A percentile compares a stretch with the other conserved stretches of the same genome.
Conservation (phyloP, 169 alveolate species). For the Neospora caninum region DNA sequence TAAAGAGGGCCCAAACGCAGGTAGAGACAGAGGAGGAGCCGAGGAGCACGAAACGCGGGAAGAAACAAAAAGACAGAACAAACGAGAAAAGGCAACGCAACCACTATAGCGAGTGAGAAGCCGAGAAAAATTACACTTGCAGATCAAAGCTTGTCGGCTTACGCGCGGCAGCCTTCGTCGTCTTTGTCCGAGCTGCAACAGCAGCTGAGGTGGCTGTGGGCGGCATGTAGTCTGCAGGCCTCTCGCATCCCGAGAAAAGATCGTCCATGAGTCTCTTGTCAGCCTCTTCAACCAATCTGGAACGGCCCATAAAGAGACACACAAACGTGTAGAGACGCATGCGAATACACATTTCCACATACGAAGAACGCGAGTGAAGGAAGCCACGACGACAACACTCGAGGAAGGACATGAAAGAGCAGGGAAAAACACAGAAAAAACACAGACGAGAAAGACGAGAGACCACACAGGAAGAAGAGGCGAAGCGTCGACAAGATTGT, state of each 20-base stretch:
- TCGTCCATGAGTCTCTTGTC: slow-evolving; percentile 55
- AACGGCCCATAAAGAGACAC: not conserved
- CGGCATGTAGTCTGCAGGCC: slow-evolving; percentile 7
- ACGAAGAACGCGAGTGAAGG: too few relatives aligned
- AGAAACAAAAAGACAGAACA: too few relatives aligned
- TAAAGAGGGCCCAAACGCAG: too few relatives aligned
- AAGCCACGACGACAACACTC: too few relatives aligned
- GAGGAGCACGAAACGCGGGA: too few relatives aligned
- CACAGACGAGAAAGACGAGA: not conserved
- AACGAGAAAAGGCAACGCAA: too few relatives aligned
- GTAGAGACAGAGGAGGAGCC: too few relatives aligned
- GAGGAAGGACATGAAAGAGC: too few relatives aligned
- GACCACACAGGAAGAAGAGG: not conserved
- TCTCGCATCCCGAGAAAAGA: slow-evolving; percentile 42
- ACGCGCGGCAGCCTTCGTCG: slow-evolving; percentile 4
- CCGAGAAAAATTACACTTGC: too few relatives aligned
- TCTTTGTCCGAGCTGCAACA: not conserved
- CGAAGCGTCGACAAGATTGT: too few relatives aligned
- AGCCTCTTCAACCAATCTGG: slow-evolving; percentile 26
- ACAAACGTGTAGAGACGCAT: not conserved
- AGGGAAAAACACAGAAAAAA: not conserved
- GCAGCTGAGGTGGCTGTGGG: not conserved
- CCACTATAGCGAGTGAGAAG: too few relatives aligned
- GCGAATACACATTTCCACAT: not conserved
- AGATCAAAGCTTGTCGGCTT: not conserved